These are phyloP conservation scores for Davidsoniella australis DNA, from an alignment of 2,329 filamentous ascomycete genomes.

Conservation along the genomic window DNA sequence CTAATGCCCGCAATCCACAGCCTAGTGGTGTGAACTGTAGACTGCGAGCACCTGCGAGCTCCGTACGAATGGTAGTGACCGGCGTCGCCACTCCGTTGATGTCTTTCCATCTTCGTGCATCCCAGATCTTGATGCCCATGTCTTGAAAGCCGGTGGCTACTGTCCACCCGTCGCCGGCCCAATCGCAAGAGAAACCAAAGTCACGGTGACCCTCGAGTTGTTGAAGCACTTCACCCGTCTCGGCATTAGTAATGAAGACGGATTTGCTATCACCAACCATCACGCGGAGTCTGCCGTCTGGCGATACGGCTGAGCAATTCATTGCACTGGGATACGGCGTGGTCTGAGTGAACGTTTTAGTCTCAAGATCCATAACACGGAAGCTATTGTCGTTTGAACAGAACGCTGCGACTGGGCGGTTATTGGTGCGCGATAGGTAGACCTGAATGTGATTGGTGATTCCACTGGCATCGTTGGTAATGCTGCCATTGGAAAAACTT, in stretches of 20 bases:
- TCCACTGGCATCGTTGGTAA: slow-evolving; percentile 31
- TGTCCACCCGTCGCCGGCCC: slow-evolving; percentile 60
- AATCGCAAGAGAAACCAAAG: slow-evolving; percentile 61
- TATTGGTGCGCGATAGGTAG: slow-evolving; percentile 33
- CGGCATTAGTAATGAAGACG: slow-evolving; percentile 51
- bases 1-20: slow-evolving; percentile 46
- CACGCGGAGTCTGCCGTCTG: slow-evolving; percentile 52
- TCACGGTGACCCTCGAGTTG: slow-evolving; percentile 48
- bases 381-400: slow-evolving; percentile 45
- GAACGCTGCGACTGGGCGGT: slow-evolving; percentile 38
- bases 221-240: slow-evolving; percentile 41
- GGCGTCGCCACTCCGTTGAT: slow-evolving; percentile 30
- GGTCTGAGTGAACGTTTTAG: slow-evolving; percentile 39
- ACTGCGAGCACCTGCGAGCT: slow-evolving; percentile 52
- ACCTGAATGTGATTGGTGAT: slow-evolving; percentile 51
- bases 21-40: slow-evolving; percentile 57
- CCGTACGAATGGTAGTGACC: slow-evolving; percentile 38
- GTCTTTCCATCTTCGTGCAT: slow-evolving; percentile 50
- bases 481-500: slow-evolving; percentile 26
- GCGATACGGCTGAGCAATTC: slow-evolving; percentile 58
- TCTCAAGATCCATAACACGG: slow-evolving; percentile 39
- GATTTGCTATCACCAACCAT: slow-evolving; percentile 54
- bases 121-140: slow-evolving; percentile 56
- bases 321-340: slow-evolving; percentile 41
- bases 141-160: slow-evolving; percentile 67